Percentiles rank a stretch among this genome's conserved stretches.
Evolutionary conservation across 805 yeast genomes (phyloP).

Genomic region (Yamadazyma endophytica): DNA sequence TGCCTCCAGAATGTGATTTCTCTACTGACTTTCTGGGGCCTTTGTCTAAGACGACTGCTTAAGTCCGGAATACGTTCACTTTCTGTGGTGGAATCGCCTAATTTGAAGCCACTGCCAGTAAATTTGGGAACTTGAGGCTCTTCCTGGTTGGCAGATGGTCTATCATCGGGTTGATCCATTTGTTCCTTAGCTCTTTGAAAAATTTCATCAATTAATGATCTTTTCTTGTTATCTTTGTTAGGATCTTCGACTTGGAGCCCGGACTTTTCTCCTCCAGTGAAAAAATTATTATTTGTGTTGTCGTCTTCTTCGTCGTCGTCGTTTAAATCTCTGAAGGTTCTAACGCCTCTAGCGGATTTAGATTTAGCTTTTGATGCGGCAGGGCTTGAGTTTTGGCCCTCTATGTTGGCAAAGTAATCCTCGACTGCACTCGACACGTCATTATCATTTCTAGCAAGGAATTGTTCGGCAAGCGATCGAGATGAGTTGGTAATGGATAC

Average conservation of each 20-base stretch:
- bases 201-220: constrained; percentile 61
- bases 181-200: constrained; percentile 56
- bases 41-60: constrained; percentile 13
- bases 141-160: constrained; percentile 27
- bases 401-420: constrained; percentile 30
- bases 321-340: constrained; percentile 37
- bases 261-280: constrained; percentile 72
- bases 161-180: constrained; percentile 33
- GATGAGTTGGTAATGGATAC: constrained; percentile 33
- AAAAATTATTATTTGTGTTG: constrained; percentile 50
- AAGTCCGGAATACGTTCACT: constrained; percentile 35
- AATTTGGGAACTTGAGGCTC: constrained; percentile 32
- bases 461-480: constrained; percentile 35
- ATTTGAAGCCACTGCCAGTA: constrained; percentile 49
- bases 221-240: constrained; percentile 32
- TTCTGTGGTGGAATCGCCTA: constrained; percentile 44
- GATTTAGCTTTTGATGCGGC: constrained; percentile 1
- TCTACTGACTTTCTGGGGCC: constrained; percentile 56
- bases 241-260: constrained; percentile 81
- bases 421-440: constrained; percentile 39
- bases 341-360: constrained; percentile 20
- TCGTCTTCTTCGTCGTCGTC: constrained; percentile 50
- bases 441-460: constrained; percentile 30
- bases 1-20: constrained; percentile 94
- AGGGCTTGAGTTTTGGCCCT: constrained; percentile 5